These are phyloP conservation scores for Tillandsia fasciculata DNA, from an alignment of 176 grass and related monocot genomes.

Conservation along the genomic window DNA sequence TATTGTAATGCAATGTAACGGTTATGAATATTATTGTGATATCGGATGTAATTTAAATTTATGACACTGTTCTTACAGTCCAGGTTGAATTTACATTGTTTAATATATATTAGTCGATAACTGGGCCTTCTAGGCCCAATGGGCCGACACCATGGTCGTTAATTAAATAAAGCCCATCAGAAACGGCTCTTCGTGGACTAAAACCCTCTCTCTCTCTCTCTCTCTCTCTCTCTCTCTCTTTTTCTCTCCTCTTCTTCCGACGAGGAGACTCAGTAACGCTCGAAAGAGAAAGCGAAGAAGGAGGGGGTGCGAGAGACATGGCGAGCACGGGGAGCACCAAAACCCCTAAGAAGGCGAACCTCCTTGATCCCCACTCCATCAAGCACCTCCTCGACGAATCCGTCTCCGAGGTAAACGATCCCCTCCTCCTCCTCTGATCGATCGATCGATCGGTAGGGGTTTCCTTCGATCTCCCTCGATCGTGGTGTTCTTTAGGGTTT, in stretches of 20 bases:
- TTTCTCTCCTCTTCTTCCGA: background rate
- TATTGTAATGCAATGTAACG: too few species aligned
- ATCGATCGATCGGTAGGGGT: background rate
- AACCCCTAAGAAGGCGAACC: constrained; percentile 62
- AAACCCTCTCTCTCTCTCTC: too few species aligned
- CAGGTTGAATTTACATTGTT: too few species aligned
- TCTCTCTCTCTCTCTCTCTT: too few species aligned
- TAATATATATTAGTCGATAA: too few species aligned
- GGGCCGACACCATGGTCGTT: too few species aligned
- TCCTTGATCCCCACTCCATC: constrained; percentile 67
- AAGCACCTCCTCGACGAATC: constrained; percentile 78
- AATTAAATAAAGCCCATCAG: too few species aligned
- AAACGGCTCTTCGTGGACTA: too few species aligned
- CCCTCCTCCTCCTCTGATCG: background rate
- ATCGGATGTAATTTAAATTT: too few species aligned
- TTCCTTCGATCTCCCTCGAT: constrained; percentile 2
- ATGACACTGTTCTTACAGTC: too few species aligned
- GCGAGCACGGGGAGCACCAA: constrained; percentile 19
- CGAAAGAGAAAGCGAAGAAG: background rate
- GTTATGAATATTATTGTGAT: too few species aligned
- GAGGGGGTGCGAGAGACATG: constrained; percentile 14
- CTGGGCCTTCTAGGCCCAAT: too few species aligned
- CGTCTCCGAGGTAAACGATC: constrained; percentile 39
- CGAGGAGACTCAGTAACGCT: background rate
- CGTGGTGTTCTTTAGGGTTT: background rate